phyloP scores from a whole-genome alignment of 257 asterid species.

The Solanum tarapatanum region DNA sequence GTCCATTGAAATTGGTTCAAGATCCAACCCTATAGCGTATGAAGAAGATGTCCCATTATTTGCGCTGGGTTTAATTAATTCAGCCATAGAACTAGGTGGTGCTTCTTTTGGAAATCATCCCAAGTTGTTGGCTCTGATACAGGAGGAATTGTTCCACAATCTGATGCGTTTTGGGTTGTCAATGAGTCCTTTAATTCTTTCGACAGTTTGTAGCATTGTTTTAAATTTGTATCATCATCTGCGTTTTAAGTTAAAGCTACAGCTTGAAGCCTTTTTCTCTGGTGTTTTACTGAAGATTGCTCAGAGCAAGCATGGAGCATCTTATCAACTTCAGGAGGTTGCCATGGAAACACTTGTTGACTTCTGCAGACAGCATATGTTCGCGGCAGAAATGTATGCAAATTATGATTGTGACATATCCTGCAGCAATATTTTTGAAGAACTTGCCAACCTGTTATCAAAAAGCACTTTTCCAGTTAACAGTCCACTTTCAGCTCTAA shows the following conservation, averaged over 20 bases:
- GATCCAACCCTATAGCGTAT: slow-evolving; percentile 72
- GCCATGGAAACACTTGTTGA: slow-evolving; percentile 94
- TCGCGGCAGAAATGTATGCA: slow-evolving; percentile 71
- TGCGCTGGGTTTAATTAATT: slow-evolving; percentile 84
- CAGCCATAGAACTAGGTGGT: slow-evolving; percentile 84
- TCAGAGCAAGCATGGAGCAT: slow-evolving; percentile 75
- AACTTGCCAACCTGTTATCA: slow-evolving; percentile 65
- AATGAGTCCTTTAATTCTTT: slow-evolving; percentile 87
- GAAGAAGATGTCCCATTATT: slow-evolving; percentile 96
- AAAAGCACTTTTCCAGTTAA: slow-evolving; percentile 93
- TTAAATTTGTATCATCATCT: slow-evolving; percentile 88
- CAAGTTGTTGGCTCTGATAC: slow-evolving; percentile 64
- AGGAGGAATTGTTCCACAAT: slow-evolving; percentile 72
- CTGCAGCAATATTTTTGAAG: slow-evolving; percentile 73
- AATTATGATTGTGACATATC: slow-evolving; percentile 89
- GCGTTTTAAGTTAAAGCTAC: slow-evolving; percentile 69
- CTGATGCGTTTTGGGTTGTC: slow-evolving; percentile 94
- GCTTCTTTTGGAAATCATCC: slow-evolving; percentile 66
- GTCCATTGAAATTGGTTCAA: slow-evolving; percentile 48
- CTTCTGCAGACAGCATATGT: slow-evolving; percentile 86
- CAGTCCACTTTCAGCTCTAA: slow-evolving; percentile 72
- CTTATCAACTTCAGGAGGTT: slow-evolving; percentile 94
- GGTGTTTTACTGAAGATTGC: slow-evolving; percentile 70
- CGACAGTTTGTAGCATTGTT: slow-evolving; percentile 86
- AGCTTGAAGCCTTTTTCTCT: slow-evolving; percentile 79